Evolutionary conservation across 2,329 filamentous ascomycete genomes (phyloP).

Genomic region (Cadophora sp.): DNA sequence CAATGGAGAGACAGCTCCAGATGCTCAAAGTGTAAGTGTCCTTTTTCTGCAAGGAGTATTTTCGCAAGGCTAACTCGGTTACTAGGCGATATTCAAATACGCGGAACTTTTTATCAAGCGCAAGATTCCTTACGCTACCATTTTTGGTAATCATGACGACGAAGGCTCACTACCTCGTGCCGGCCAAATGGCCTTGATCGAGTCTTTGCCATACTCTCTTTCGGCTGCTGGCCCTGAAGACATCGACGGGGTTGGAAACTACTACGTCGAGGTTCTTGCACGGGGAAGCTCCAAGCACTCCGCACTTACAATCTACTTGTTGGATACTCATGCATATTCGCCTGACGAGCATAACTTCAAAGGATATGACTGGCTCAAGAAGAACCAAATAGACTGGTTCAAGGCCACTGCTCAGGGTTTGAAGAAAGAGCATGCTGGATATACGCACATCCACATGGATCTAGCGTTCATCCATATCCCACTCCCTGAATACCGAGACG

Average conservation of each 20-base stretch:
- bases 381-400: constrained; percentile 95
- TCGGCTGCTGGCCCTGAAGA: constrained; percentile 83
- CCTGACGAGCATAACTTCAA: constrained; percentile 86
- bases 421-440: constrained; percentile 80
- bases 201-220: constrained; percentile 87
- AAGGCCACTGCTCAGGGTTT: constrained; percentile 75
- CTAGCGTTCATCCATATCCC: constrained; percentile 98
- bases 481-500: constrained; percentile 81
- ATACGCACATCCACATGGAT: constrained; percentile 92
- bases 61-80: constrained; percentile 35
- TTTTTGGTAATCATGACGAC: constrained; percentile 98
- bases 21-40: constrained; percentile 79
- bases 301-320: constrained; percentile 90
- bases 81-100: constrained; percentile 88
- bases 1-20: constrained; percentile 90
- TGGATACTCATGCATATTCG: constrained; percentile 92
- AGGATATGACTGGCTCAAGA: constrained; percentile 98
- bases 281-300: constrained; percentile 82
- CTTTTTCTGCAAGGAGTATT: not conserved
- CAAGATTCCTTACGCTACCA: constrained; percentile 89
- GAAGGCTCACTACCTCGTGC: constrained; percentile 77
- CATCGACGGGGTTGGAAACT: constrained; percentile 92
- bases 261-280: constrained; percentile 88
- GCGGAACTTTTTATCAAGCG: constrained; percentile 83
- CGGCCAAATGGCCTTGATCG: constrained; percentile 84